A percentile compares a stretch with the other conserved stretches of the same genome.
phyloP scores from a whole-genome alignment of 768 basidiomycete genomes.

The Wakefieldia striispora region DNA sequence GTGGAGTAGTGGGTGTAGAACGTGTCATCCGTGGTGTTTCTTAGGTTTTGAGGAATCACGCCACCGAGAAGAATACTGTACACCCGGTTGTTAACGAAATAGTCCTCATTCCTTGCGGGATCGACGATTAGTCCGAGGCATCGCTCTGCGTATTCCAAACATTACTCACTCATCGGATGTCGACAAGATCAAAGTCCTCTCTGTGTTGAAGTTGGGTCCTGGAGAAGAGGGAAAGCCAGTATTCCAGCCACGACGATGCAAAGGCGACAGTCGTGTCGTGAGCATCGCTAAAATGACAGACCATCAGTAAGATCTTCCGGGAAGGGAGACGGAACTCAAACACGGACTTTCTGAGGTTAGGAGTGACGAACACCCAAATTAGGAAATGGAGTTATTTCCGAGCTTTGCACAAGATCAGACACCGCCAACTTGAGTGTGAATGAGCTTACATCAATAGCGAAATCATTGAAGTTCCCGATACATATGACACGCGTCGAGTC shows the following conservation, averaged over 20 bases:
- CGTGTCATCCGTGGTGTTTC: slow-evolving; percentile 46
- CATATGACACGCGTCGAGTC: slow-evolving; percentile 39
- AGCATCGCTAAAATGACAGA: slow-evolving; percentile 41
- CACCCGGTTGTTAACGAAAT: slow-evolving; percentile 44
- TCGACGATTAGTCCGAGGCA: background rate
- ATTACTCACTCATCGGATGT: slow-evolving; percentile 59
- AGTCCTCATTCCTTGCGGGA: slow-evolving; percentile 23
- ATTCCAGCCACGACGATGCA: slow-evolving; percentile 44
- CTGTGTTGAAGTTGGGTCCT: slow-evolving; percentile 51
- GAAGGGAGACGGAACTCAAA: background rate
- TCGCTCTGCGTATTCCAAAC: background rate
- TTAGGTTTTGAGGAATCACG: slow-evolving; percentile 40
- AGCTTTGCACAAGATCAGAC: slow-evolving; percentile 9
- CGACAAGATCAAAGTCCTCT: slow-evolving; percentile 53
- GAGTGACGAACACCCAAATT: slow-evolving; percentile 62
- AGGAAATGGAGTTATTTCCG: slow-evolving; percentile 45
- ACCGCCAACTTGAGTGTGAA: background rate
- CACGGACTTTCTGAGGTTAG: slow-evolving; percentile 42
- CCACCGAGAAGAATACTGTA: slow-evolving; percentile 42
- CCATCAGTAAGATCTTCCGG: background rate
- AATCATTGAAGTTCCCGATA: slow-evolving; percentile 60
- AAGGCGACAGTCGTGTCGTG: slow-evolving; percentile 57
- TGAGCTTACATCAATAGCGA: slow-evolving; percentile 46
- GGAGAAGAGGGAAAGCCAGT: slow-evolving; percentile 52
- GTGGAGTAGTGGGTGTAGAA: slow-evolving; percentile 61